Percentiles rank a stretch among this genome's conserved stretches.
phyloP scores from a whole-genome alignment of 2,329 filamentous ascomycete genomes.

The Ceratocystis harringtonii region DNA sequence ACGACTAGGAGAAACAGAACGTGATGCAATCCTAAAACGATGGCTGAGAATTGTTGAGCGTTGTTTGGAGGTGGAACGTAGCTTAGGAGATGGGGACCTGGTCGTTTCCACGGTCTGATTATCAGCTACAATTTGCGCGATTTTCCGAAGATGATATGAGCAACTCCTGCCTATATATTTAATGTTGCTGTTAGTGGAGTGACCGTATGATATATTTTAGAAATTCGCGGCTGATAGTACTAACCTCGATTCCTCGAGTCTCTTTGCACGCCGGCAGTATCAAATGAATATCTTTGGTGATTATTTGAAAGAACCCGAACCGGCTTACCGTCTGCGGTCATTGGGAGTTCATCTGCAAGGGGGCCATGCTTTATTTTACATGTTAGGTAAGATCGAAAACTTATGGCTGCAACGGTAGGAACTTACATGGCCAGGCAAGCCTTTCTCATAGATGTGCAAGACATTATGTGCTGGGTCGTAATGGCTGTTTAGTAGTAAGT shows the following conservation, averaged over 20 bases:
- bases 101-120: not conserved
- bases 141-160: not conserved
- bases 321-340: not conserved
- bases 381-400: not conserved
- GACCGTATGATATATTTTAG: not conserved
- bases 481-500: not conserved
- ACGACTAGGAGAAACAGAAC: not conserved
- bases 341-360: not conserved
- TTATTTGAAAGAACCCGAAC: not conserved
- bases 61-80: not conserved
- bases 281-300: not conserved
- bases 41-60: not conserved
- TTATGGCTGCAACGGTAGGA: not conserved
- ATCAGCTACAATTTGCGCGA: not conserved
- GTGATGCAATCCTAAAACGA: not conserved
- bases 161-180: not conserved
- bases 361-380: not conserved
- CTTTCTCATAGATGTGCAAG: not conserved
- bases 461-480: not conserved
- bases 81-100: not conserved
- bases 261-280: not conserved
- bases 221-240: not conserved
- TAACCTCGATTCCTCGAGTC: not conserved
- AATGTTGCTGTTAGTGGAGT: not conserved
- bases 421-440: not conserved